A percentile compares a stretch with the other conserved stretches of the same genome.
Conservation (phyloP, 495 filamentous ascomycete genomes). For the Aspergillus saccharolyticus region DNA sequence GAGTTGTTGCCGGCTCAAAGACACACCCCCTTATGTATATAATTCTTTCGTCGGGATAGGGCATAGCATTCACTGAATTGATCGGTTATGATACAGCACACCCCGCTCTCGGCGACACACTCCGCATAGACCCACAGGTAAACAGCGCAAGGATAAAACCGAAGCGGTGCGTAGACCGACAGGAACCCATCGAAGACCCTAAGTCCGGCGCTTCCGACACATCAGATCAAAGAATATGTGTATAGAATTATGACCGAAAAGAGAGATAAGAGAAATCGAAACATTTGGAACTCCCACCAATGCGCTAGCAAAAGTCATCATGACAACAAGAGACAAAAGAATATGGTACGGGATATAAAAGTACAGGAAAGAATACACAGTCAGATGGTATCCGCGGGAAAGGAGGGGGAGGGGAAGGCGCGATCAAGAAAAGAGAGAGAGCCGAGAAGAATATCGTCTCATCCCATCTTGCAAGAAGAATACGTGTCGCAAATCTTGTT, state of each 20-base stretch:
- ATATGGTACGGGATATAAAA: slow-evolving; percentile 24
- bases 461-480: no score
- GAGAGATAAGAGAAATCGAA: background rate
- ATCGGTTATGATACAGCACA: slow-evolving; percentile 2
- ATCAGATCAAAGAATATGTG: background rate
- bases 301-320: slow-evolving; percentile 41
- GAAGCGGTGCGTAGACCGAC: background rate
- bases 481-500: no score
- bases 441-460: no score
- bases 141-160: background rate
- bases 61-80: slow-evolving; percentile 12
- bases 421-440: no score
- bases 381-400: slow-evolving; percentile 10
- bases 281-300: slow-evolving; percentile 44
- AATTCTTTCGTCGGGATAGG: slow-evolving; percentile 13
- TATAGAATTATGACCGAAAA: background rate
- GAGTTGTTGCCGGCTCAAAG: background rate
- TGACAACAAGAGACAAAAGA: slow-evolving; percentile 24
- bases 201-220: background rate
- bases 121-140: background rate
- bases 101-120: background rate
- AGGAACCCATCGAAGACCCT: background rate
- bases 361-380: slow-evolving; percentile 16
- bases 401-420: background rate
- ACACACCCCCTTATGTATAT: slow-evolving; percentile 13